These are phyloP conservation scores for Musa schizocarpa DNA, from an alignment of 176 grass and related monocot species.

Conservation along the genomic window DNA sequence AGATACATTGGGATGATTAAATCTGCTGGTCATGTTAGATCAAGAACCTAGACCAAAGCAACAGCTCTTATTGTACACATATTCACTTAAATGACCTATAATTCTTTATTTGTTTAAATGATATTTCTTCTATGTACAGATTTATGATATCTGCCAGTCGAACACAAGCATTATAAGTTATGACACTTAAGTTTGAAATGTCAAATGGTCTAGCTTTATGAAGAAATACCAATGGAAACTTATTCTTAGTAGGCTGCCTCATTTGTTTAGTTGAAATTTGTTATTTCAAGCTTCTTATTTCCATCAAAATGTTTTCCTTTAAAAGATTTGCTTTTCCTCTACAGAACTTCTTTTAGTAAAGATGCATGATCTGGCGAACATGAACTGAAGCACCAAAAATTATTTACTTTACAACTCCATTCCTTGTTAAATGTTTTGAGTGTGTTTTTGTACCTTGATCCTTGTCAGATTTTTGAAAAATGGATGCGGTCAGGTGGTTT, in stretches of 20 bases:
- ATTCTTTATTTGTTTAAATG: background rate
- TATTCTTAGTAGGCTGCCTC: background rate
- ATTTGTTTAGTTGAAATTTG: background rate
- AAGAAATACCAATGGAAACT: background rate
- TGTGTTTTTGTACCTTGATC: background rate
- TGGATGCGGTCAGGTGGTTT: background rate
- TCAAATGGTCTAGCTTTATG: background rate
- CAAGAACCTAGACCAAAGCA: background rate
- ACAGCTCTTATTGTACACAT: background rate
- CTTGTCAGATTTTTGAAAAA: background rate
- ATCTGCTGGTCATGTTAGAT: background rate
- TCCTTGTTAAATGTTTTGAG: background rate
- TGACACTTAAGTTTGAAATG: background rate
- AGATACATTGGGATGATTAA: background rate
- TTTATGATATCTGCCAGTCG: background rate
- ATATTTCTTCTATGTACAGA: background rate
- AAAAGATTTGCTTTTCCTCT: background rate
- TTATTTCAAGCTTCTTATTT: background rate
- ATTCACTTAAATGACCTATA: background rate
- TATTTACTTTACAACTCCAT: background rate
- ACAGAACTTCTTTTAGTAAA: background rate
- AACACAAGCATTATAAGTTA: background rate
- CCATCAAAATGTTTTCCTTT: background rate
- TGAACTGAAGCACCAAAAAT: background rate
- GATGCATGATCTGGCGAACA: too few relatives aligned